Base-by-base conservation (phyloP, 2,329 filamentous ascomycete genomes). In the Arthrinium puccinioides region DNA sequence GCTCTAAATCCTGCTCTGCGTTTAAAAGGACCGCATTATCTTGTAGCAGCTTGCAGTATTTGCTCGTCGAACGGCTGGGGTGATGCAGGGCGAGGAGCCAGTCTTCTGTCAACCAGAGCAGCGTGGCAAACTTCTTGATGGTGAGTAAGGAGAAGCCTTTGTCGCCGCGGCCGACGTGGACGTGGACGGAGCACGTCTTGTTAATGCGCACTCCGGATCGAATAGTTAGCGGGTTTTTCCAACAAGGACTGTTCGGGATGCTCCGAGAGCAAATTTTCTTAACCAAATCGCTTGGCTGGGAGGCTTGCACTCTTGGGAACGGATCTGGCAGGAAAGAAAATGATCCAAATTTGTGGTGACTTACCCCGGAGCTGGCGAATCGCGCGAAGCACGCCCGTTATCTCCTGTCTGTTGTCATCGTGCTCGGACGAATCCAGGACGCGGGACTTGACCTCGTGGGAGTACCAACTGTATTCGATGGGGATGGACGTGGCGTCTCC, bases 141-240 rank as follows among this genome's bases (percentile, higher is more conserved):
- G 46, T 52, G 9, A 45, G 15, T 3, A 54, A 42, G 15, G 46
- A 52, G 29, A 55, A 54, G 2, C 50, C 39, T 30, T 49, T 39
- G n/a, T 50, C 39, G 9, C 51, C 49, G 8, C 43, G 45, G 9
- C 53, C 53, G 7, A 55, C 43, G 25, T 55, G 53, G 10, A 54
- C 44, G 18, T 54, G 51, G 6, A 54, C 36, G 5, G 41, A 32
- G 1, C 49, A 44, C 2, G 44, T 43, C 3, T 42, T n/a, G 21
- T 54, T 54, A 5, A 55, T 35, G 20, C 49, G 43, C 9, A 51
- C 42, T 5, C 52, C 46, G 44, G 19, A 55, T 40, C 8, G 41
- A 48, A 52, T 6, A 53, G 37, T 9, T 43, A 33, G 15, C 32
- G 28, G 24, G 54, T 44, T 15, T 44, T 39, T 21, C 37, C 16